Evolutionary conservation across 2,329 filamentous ascomycete species (phyloP).

Genomic region (Aspergillus sp.): DNA sequence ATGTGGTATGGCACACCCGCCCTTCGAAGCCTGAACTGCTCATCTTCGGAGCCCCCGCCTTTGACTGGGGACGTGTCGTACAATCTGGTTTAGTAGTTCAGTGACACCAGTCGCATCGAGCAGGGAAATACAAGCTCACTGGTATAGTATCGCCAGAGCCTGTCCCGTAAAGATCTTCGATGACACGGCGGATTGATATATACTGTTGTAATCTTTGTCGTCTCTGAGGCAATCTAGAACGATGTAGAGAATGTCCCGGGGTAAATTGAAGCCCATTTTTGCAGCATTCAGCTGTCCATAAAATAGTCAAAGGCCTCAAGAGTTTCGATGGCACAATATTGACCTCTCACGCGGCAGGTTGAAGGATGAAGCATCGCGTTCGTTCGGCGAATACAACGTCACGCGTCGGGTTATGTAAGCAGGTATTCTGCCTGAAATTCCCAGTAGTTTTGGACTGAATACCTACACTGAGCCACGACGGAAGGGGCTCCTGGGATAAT

Average conservation of each 20-base stretch:
- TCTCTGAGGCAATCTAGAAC: conserved; percentile 17
- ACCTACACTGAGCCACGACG: neutral
- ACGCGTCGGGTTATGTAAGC: conserved; percentile 12
- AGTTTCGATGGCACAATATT: too few relatives aligned
- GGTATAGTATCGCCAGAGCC: conserved; percentile 16
- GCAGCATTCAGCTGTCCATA: too few relatives aligned
- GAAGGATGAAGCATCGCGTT: too few relatives aligned
- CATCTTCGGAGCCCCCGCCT: conserved; percentile 37
- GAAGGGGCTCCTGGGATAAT: too few relatives aligned
- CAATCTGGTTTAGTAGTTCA: conserved; percentile 28
- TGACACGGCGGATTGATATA: conserved; percentile 20
- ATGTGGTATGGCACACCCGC: conserved; percentile 9
- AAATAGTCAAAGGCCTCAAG: neutral
- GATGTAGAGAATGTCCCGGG: conserved; percentile 18
- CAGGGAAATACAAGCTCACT: conserved; percentile 9
- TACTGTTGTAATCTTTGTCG: conserved; percentile 16
- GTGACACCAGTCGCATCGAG: neutral
- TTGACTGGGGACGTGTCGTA: conserved; percentile 39
- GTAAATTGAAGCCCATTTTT: conserved; percentile 13
- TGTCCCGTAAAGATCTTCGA: conserved; percentile 14
- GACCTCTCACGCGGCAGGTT: too few relatives aligned
- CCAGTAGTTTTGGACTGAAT: too few relatives aligned
- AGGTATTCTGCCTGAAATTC: too few relatives aligned
- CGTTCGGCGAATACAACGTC: too few relatives aligned
- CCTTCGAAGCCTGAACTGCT: conserved; percentile 29